phyloP scores from a whole-genome alignment of 805 yeast genomes.

The Saccharomycopsis sp. region DNA sequence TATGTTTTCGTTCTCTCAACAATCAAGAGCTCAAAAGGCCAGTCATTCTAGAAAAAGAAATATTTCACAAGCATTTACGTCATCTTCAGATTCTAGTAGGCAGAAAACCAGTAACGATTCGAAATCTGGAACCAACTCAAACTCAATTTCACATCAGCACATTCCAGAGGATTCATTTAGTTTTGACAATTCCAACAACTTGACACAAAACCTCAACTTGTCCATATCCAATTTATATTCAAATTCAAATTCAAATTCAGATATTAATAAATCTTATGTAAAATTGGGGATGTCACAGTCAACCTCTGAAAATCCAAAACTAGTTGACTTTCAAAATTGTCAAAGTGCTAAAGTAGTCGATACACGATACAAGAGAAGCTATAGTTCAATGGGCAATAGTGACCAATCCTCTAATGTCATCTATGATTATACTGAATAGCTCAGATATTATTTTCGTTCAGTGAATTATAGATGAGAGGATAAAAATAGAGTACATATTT shows the following conservation, averaged over 20 bases:
- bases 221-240: constrained; percentile 4
- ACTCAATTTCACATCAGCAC: constrained; percentile 1
- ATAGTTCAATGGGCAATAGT: constrained; percentile 22
- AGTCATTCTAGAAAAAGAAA: constrained; percentile 19
- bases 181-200: constrained; percentile 7
- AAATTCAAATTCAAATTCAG: not conserved
- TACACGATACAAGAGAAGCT: constrained; percentile 27
- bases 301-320: not conserved
- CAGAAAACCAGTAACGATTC: constrained; percentile 2
- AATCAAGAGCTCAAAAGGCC: constrained; percentile 18
- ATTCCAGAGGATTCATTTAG: constrained; percentile 11
- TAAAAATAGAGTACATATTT: not conserved
- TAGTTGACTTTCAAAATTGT: constrained; percentile 22
- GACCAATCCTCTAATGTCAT: constrained; percentile 2
- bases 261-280: no score
- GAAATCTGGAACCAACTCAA: not conserved
- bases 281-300: not conserved
- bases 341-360: constrained; percentile 24
- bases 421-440: constrained; percentile 7
- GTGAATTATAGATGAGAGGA: constrained; percentile 1
- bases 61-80: constrained; percentile 15
- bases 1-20: constrained; percentile 10
- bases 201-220: constrained; percentile 10
- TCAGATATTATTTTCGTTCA: constrained; percentile 5
- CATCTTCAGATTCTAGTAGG: constrained; percentile 5